A percentile compares a stretch with the other conserved stretches of the same genome.
These are phyloP conservation scores for Micromonas pusilla DNA, from an alignment of 139 green algal species.

Conservation along the genomic window DNA sequence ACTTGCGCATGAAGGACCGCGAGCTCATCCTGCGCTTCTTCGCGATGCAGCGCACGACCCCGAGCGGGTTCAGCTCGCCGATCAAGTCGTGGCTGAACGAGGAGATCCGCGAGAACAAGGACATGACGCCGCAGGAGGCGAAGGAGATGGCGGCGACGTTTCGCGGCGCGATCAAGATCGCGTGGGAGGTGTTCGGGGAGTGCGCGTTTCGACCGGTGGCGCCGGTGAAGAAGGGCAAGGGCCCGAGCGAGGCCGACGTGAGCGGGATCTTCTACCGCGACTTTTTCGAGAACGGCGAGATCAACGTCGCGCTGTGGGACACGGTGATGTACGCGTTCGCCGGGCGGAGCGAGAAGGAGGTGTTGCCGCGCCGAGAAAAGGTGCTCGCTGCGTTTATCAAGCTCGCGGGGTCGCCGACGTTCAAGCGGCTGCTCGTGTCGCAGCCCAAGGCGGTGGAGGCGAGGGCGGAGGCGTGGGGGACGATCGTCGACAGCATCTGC, in stretches of 20 bases:
- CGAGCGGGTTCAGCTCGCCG: conserved; percentile 7
- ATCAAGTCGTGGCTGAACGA: conserved; percentile 35
- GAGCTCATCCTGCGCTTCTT: conserved; percentile 37
- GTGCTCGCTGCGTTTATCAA: conserved; percentile 29
- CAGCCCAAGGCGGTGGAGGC: conserved; percentile 24
- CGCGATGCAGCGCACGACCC: conserved; percentile 23
- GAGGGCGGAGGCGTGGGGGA: conserved; percentile 11
- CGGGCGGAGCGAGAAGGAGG: conserved; percentile 8
- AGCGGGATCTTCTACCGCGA: conserved; percentile 8
- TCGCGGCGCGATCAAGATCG: conserved; percentile 11
- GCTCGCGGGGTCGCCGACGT: not conserved
- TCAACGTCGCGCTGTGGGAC: conserved; percentile 33
- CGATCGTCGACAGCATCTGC: not conserved
- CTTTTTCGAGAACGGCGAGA: conserved; percentile 20
- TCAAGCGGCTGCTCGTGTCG: conserved; percentile 6
- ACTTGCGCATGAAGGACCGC: conserved; percentile 31
- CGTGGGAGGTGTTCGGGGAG: conserved; percentile 26
- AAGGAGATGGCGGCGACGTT: conserved; percentile 13
- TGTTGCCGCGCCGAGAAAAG: conserved; percentile 14
- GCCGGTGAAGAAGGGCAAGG: not conserved
- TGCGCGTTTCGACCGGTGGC: conserved; percentile 16
- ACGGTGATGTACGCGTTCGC: conserved; percentile 29
- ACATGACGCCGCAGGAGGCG: conserved; percentile 23
- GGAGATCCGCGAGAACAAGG: conserved; percentile 35
- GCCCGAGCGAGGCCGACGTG: conserved; percentile 1